Base-by-base conservation (phyloP, 1,139 yeast species). In the Protomyces arabidopsidicola region DNA sequence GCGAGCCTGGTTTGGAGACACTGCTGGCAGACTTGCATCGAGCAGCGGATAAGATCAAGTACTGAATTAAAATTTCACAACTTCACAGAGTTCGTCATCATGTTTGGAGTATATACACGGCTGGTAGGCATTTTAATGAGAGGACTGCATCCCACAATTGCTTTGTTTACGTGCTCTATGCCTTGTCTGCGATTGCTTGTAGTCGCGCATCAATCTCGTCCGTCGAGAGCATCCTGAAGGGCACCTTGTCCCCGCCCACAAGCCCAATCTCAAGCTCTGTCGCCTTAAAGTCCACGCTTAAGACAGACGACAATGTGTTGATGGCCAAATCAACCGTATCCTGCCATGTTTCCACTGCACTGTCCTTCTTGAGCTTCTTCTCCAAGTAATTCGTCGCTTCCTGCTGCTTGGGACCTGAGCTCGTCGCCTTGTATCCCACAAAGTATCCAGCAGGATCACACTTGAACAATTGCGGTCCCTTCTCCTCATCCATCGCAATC, bases 361-460 rank as follows among this genome's bases (percentile, higher is more conserved):
- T 60, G 20, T 39, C 54, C 18, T 54, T 55, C 78, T 93, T 93
- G 75, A 87, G 87, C 74, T 88, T 89, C 81, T 95, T 91, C 75
- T 95, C 98, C 72, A 93, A 81, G 70, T 87, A 86, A 55, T 96
- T 90, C 68, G 87, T 86, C 50, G 96, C 90, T 76, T 93, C 98
- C 74, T 91, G 97, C 77, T 90, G 98, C 76, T 93, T 93, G 64
- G 97, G 97, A 2, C 98, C 98, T 1, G 97, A 88, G 24, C 98
- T 85, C 35, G 91, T 88, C 1, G 98, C 98, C 77, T 88, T 88
- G 69, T 88, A 89, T 45, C 96, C 95, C 61, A 90, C 87, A 74
- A 81, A 93, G 77, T 93, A 93, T 3, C 98, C 98, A 10, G 98
- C 98, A 34, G 98, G 98, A 75, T 93, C 98, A 70, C 95, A 87